phyloP scores from a whole-genome alignment of 83 land plant species.

The Diphasiastrum complanatum region DNA sequence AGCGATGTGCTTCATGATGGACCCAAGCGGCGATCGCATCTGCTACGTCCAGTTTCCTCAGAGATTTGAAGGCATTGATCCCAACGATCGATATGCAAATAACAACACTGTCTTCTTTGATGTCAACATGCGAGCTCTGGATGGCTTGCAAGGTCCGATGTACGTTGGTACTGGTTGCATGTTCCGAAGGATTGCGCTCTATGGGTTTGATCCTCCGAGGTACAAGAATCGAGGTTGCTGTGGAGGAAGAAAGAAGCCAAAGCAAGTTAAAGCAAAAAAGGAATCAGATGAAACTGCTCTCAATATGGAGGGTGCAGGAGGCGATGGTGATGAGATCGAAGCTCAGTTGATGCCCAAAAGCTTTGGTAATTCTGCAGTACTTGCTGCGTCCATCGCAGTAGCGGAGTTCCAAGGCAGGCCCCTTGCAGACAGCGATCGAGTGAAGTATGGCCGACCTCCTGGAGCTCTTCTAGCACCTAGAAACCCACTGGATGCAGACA shows the following conservation, averaged over 20 bases:
- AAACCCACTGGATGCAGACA: conserved; percentile 41
- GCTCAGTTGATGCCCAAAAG: conserved; percentile 38
- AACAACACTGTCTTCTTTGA: conserved; percentile 72
- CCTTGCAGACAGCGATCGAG: conserved; percentile 46
- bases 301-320: conserved; percentile 12
- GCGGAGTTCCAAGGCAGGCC: conserved; percentile 58
- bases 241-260: not conserved
- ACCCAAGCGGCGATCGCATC: conserved; percentile 41
- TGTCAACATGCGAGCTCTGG: conserved; percentile 65
- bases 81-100: conserved; percentile 65
- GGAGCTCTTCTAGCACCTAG: conserved; percentile 45
- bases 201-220: conserved; percentile 54
- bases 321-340: conserved; percentile 38
- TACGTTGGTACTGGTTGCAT: conserved; percentile 57
- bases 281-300: no score
- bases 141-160: conserved; percentile 57
- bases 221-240: conserved; percentile 11
- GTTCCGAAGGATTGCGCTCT: conserved; percentile 51
- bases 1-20: conserved; percentile 20
- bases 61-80: conserved; percentile 70
- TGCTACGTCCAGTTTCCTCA: conserved; percentile 72
- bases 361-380: conserved; percentile 47
- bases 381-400: conserved; percentile 44
- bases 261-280: conserved; percentile 18
- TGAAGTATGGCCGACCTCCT: conserved; percentile 49